phyloP scores from a whole-genome alignment of 2,329 filamentous ascomycete genomes.

The Helminthosporium solani region DNA sequence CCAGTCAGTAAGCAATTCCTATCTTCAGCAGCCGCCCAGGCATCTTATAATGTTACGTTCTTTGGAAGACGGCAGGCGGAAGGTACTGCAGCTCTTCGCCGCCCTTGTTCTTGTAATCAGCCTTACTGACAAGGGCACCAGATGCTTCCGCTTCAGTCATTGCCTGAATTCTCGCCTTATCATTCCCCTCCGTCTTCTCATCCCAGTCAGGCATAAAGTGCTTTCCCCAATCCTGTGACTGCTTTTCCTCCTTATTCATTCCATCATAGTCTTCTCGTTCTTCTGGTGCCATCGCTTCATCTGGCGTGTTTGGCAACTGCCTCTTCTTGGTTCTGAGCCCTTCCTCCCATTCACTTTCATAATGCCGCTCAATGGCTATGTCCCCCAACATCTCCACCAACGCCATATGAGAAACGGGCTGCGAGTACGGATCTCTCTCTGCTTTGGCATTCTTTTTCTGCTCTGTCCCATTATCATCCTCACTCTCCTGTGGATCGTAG shows the following conservation, averaged over 20 bases:
- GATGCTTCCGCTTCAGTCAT: no score
- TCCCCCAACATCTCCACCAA: not conserved
- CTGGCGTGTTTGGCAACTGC: not conserved
- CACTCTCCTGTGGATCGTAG: not conserved
- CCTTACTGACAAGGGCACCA: no score
- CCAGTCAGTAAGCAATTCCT: not conserved
- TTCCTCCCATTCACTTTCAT: not conserved
- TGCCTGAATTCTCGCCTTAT: no score
- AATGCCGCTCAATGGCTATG: not conserved
- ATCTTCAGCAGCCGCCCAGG: not conserved
- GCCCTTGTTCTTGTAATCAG: not conserved
- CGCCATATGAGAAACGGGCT: not conserved
- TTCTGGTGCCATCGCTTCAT: not conserved
- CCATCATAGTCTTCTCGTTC: not conserved
- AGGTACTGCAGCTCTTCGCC: constrained; percentile 1
- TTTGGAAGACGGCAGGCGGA: constrained; percentile 1
- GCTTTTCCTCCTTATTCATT: no score
- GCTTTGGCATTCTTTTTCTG: not conserved
- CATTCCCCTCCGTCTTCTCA: no score
- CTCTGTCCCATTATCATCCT: not conserved
- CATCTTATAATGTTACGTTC: not conserved
- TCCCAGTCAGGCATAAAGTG: no score
- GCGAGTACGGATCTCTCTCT: not conserved
- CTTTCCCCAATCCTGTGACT: no score
- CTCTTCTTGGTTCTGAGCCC: not conserved